Conservation (phyloP, 176 grass and related monocot genomes). For the Eragrostis curvula region DNA sequence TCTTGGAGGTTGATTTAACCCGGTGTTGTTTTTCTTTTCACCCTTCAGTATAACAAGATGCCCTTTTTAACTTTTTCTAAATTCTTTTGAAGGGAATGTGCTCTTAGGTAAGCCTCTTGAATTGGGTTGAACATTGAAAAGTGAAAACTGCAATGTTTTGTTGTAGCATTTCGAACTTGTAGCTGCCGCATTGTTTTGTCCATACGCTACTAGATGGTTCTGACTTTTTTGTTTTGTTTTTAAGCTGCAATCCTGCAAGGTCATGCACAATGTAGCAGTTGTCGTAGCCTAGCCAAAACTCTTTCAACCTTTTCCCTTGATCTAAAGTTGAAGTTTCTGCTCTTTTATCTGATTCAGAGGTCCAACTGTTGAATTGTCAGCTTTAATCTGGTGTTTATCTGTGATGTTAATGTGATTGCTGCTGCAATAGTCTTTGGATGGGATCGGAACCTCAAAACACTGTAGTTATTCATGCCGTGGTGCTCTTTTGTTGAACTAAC, state of each 20-base stretch:
- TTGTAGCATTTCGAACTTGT: neutral
- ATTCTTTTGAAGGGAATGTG: constrained; percentile 23
- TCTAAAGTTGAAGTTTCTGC: neutral
- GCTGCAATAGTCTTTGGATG: constrained; percentile 1
- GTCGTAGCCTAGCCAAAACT: neutral
- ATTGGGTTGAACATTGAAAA: neutral
- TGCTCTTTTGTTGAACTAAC: constrained; percentile 7
- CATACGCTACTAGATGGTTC: constrained; percentile 1
- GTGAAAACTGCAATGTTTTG: neutral
- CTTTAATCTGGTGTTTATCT: constrained; percentile 26
- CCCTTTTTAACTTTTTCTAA: neutral
- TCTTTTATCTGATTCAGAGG: constrained; percentile 6
- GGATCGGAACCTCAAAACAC: neutral
- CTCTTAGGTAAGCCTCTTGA: neutral
- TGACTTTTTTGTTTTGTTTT: neutral
- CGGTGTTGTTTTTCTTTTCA: neutral
- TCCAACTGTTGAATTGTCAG: constrained; percentile 11
- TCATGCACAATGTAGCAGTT: constrained; percentile 4
- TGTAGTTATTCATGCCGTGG: constrained; percentile 8
- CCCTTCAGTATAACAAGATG: neutral
- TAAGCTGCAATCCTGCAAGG: neutral
- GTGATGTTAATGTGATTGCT: neutral
- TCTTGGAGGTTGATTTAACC: neutral
- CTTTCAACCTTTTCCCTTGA: neutral
- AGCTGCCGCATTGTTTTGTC: neutral